Evolutionary conservation across 768 basidiomycete species (phyloP).

Genomic region (Suillus fuscotomentosus): DNA sequence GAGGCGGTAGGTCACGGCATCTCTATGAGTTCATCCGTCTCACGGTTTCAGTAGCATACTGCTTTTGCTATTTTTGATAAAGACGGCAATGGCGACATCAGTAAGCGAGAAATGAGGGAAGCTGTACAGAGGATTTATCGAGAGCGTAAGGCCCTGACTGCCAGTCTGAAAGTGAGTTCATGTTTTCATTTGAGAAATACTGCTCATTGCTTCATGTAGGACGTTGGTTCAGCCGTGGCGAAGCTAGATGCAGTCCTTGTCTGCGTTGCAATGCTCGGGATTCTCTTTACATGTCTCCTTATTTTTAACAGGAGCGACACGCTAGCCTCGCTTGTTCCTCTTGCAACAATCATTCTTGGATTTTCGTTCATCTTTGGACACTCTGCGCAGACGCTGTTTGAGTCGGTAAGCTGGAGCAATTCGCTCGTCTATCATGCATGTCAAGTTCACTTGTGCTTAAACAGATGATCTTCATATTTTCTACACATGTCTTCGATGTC

Average conservation of each 20-base stretch:
- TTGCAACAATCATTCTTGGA: slow-evolving; percentile 77
- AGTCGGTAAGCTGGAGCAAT: slow-evolving; percentile 50
- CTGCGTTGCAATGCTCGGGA: slow-evolving; percentile 50
- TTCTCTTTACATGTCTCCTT: slow-evolving; percentile 69
- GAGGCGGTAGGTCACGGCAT: slow-evolving; percentile 53
- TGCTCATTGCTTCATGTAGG: slow-evolving; percentile 37
- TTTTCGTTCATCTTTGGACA: slow-evolving; percentile 87
- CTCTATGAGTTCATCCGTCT: slow-evolving; percentile 1
- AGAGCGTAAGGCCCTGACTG: slow-evolving; percentile 69
- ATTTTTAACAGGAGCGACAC: slow-evolving; percentile 72
- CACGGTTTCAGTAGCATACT: slow-evolving; percentile 43
- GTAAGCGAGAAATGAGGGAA: slow-evolving; percentile 77
- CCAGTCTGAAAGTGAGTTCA: slow-evolving; percentile 61
- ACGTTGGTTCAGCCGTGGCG: slow-evolving; percentile 68
- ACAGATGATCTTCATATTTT: slow-evolving; percentile 82
- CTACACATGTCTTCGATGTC: slow-evolving; percentile 83
- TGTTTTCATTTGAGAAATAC: not conserved
- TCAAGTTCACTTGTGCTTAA: not conserved
- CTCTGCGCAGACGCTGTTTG: slow-evolving; percentile 75
- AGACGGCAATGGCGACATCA: slow-evolving; percentile 82
- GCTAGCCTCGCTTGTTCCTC: slow-evolving; percentile 69
- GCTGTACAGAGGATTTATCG: slow-evolving; percentile 79
- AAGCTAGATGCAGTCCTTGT: slow-evolving; percentile 79
- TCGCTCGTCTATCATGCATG: not conserved
- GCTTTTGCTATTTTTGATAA: slow-evolving; percentile 75